Percentiles rank a stretch among this genome's conserved stretches.
Conservation (phyloP, 2,329 filamentous ascomycete species). For the Arthrobotrys megalospora region DNA sequence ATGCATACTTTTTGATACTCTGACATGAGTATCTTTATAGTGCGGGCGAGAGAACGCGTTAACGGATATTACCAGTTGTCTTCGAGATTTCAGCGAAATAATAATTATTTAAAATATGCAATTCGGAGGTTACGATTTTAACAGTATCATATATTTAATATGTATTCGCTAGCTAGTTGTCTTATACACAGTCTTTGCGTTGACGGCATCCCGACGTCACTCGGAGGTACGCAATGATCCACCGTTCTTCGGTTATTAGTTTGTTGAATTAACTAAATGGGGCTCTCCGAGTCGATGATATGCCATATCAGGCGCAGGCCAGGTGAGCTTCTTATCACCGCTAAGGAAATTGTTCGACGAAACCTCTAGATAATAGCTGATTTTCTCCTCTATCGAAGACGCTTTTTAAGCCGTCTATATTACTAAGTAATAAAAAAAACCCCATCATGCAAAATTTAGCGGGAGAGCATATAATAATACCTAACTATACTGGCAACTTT, state of each 20-base stretch:
- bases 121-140: background rate
- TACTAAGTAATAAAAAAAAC: no score
- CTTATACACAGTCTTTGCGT: constrained; percentile 17
- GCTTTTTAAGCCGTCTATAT: no score
- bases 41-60: background rate
- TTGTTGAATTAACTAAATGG: background rate
- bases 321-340: no score
- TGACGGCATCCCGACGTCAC: constrained; percentile 34
- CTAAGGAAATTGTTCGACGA: no score
- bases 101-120: background rate
- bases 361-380: no score
- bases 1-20: constrained; percentile 37
- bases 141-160: background rate
- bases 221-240: constrained; percentile 4
- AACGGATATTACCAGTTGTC: background rate
- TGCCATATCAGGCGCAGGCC: no score
- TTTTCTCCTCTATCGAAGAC: no score
- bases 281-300: no score
- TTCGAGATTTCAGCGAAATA: background rate
- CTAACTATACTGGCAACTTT: no score
- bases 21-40: constrained; percentile 21
- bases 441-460: no score
- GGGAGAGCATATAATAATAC: no score
- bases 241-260: background rate
- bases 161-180: background rate